Base-by-base conservation (phyloP, 306 rosid species). In the Malus asiatica region DNA sequence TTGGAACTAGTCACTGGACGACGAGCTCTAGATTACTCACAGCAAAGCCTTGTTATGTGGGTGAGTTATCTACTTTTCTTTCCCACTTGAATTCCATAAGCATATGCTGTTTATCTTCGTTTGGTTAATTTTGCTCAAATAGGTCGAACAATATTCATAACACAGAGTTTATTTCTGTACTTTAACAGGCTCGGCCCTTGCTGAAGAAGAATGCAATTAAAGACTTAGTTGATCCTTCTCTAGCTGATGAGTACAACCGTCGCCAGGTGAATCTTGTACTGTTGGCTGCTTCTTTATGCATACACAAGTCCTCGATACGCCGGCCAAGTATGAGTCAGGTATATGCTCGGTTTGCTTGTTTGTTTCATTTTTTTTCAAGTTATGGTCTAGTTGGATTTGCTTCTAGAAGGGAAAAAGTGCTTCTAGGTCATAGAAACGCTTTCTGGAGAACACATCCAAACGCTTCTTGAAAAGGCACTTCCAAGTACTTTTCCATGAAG, bases 31-130 rank as follows among this genome's bases (percentile, higher is more conserved):
- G 98, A 96, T 81, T 89, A 90, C 88, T 96, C 98, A 59, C 92
- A 89, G 77, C 98, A 90, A 79, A 96, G 99, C 85, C 97, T 96
- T 61, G 98, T 96, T 78, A 79, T 96, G 72, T 96, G 99, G 99
- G 99, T 92, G 84, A 64, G 83, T 68, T 45, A 14, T 62, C 62
- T 23, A 22, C 1, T 12, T 22, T 19, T 11, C 27, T 73, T n/a
- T 66, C 46, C 45, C 38, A 67, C 61, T 70, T 2, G 33, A 30
- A 53, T 13, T 72, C 69, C 66, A 20, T n/a, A 25, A 52, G 23
- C 27, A 75, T 52, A 42, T 29, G 38, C 20, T 25, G 63, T 44
- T 11, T 27, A 23, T n/a, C 15, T 52, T 51, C 48, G n/a, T 67
- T 55, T 76, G 3, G 20, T 51, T 51, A 51, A 51, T 51, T 55